Conservation (phyloP, 768 basidiomycete genomes). For the Pisolithus sp. region DNA sequence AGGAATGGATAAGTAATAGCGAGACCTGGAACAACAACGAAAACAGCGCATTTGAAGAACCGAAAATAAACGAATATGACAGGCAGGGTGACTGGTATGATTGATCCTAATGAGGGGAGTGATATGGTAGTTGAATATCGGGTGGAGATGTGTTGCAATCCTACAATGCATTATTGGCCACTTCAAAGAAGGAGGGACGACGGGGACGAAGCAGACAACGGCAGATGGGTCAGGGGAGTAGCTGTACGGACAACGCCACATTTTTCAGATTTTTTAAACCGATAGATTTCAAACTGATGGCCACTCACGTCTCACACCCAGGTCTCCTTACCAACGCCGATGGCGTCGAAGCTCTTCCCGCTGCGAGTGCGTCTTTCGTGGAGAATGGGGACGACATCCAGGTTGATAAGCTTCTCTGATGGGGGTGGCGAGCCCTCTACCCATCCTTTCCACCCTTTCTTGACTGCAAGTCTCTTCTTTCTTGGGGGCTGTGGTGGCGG, state of each 20-base stretch:
- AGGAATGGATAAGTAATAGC: constrained; percentile 23
- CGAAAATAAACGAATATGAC: constrained; percentile 11
- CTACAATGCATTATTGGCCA: background rate
- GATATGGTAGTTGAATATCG: constrained; percentile 19
- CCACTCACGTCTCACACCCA: constrained; percentile 61
- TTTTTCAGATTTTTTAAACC: constrained; percentile 43
- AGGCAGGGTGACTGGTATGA: constrained; percentile 7
- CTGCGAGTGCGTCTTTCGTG: constrained; percentile 75
- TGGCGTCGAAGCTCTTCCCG: constrained; percentile 80
- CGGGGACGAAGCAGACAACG: background rate
- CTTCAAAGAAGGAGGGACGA: background rate
- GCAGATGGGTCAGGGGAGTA: background rate
- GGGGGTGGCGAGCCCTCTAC: constrained; percentile 80
- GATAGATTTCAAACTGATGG: constrained; percentile 30
- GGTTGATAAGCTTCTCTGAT: constrained; percentile 74
- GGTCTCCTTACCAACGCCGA: constrained; percentile 67
- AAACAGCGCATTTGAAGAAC: constrained; percentile 17
- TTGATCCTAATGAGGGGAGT: constrained; percentile 13
- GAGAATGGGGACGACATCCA: constrained; percentile 64
- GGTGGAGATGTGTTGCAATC: constrained; percentile 6
- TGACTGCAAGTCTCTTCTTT: constrained; percentile 58
- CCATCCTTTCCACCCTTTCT: constrained; percentile 90
- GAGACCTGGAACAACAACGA: constrained; percentile 19
- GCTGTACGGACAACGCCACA: constrained; percentile 2
- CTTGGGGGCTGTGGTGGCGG: constrained; percentile 33